These are phyloP conservation scores for Erigeron philadelphicus DNA, from an alignment of 140 eudicot genomes.

Conservation along the genomic window DNA sequence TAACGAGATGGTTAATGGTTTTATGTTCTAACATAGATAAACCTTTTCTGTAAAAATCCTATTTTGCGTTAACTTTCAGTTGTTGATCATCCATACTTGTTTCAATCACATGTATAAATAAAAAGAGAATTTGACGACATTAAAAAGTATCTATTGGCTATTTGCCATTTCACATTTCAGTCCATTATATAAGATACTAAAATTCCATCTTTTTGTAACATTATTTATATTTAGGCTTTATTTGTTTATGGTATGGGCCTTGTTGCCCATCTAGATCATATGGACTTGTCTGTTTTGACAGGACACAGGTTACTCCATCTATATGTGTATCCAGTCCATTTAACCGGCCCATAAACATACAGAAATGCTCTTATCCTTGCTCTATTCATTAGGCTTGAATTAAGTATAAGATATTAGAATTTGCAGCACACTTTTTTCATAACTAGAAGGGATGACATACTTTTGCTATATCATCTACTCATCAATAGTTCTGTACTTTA, in stretches of 20 bases:
- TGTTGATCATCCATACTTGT: not conserved
- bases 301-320: not conserved
- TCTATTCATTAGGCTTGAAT: not conserved
- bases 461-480: not conserved
- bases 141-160: no score
- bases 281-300: not conserved
- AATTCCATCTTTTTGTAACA: not conserved
- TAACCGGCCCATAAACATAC: no score
- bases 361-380: conserved; percentile 1
- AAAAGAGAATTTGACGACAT: not conserved
- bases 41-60: not conserved
- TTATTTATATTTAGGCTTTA: conserved; percentile 5
- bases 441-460: conserved; percentile 1
- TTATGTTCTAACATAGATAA: not conserved
- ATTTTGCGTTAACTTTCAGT: not conserved
- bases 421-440: conserved; percentile 4
- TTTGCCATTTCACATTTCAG: no score
- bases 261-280: not conserved
- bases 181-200: not conserved
- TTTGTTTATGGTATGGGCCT: conserved; percentile 5
- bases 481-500: not conserved
- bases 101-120: not conserved
- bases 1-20: not conserved
- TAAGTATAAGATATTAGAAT: not conserved
- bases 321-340: not conserved